Percentiles rank a stretch among this genome's conserved stretches.
Evolutionary conservation across 2,329 filamentous ascomycete species (phyloP).

Genomic region (Trichoderma hamatum): DNA sequence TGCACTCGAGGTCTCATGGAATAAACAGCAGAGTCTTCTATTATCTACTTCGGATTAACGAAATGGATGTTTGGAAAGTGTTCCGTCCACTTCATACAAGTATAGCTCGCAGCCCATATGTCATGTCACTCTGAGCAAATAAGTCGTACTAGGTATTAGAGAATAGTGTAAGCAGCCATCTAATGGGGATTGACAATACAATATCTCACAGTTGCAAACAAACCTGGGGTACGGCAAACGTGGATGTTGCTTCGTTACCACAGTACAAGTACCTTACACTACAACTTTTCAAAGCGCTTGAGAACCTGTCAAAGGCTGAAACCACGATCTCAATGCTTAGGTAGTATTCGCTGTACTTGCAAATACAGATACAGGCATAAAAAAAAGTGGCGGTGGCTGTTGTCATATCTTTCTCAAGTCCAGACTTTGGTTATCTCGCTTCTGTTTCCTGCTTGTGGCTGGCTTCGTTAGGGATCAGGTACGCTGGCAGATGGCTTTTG

Average conservation of each 20-base stretch:
- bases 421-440: not conserved
- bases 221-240: too few relatives aligned
- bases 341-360: not conserved
- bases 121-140: not conserved
- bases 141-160: not conserved
- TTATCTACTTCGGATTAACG: not conserved
- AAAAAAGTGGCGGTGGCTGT: not conserved
- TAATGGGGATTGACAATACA: not conserved
- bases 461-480: not conserved
- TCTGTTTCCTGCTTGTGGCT: not conserved
- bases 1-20: not conserved
- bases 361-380: not conserved
- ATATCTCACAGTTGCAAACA: not conserved
- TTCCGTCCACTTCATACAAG: not conserved
- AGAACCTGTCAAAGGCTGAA: not conserved
- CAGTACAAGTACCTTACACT: not conserved
- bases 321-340: not conserved
- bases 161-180: not conserved
- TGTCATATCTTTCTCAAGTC: not conserved
- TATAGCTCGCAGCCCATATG: not conserved
- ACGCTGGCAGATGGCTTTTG: not conserved
- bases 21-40: not conserved
- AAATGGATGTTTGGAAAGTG: not conserved
- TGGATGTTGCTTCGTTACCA: not conserved
- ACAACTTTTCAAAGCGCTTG: not conserved